Evolutionary conservation across 2,329 filamentous ascomycete genomes (phyloP).

Genomic region (Ramularia endophylla): DNA sequence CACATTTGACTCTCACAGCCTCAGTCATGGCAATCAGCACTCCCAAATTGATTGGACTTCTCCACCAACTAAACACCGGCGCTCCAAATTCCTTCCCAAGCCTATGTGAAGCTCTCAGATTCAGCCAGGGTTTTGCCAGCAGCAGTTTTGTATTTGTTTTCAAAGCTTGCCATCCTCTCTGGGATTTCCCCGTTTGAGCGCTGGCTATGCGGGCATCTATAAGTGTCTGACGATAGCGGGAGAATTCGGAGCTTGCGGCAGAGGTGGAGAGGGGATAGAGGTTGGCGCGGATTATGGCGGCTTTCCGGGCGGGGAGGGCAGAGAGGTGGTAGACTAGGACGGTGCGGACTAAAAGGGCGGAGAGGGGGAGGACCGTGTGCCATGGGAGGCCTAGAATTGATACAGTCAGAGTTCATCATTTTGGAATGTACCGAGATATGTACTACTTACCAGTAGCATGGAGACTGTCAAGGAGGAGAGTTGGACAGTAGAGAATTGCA

Average conservation of each 20-base stretch:
- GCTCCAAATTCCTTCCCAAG: conserved; percentile 16
- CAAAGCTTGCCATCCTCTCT: too few species aligned
- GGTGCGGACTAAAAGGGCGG: conserved; percentile 26
- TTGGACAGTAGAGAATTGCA: conserved; percentile 9
- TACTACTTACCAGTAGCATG: conserved; percentile 14
- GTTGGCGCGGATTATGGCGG: conserved; percentile 13
- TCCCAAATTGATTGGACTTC: conserved; percentile 18
- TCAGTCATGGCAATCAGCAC: conserved; percentile 24
- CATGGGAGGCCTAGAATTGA: conserved; percentile 25
- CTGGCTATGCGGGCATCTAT: conserved; percentile 11
- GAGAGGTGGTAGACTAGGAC: conserved; percentile 23
- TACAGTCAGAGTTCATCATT: too few species aligned
- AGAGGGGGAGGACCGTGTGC: conserved; percentile 25
- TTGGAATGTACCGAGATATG: too few species aligned
- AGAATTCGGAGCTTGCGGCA: too few species aligned
- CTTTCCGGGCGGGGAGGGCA: conserved; percentile 15
- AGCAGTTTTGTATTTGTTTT: too few species aligned
- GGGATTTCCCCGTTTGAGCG: conserved; percentile 1
- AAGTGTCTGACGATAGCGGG: too few species aligned
- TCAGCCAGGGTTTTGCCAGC: too few species aligned
- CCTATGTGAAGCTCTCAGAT: conserved; percentile 3
- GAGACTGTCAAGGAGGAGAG: conserved; percentile 21
- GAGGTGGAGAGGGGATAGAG: conserved; percentile 5
- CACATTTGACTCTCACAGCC: conserved; percentile 25
- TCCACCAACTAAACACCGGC: neutral